A percentile compares a stretch with the other conserved stretches of the same genome.
These are phyloP conservation scores for Adenanthera pavonina DNA, from an alignment of 306 rosid species.

Conservation along the genomic window DNA sequence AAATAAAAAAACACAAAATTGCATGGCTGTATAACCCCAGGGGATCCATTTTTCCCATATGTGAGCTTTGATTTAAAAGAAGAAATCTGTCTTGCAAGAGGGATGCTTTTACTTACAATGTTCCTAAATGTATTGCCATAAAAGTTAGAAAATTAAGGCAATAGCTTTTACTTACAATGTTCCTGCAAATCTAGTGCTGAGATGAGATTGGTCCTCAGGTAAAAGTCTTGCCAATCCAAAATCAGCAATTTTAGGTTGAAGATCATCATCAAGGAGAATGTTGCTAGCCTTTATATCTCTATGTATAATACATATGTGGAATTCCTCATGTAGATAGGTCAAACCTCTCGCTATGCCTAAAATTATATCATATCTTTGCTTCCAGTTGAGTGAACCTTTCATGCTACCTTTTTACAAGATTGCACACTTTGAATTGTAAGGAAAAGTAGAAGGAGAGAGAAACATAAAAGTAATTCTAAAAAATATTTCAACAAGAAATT, in stretches of 20 bases:
- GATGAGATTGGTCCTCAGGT: background rate
- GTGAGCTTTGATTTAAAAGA: no score
- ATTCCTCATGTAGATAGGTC: slow-evolving; percentile 3
- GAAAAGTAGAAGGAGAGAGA: background rate
- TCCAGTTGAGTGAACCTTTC: background rate
- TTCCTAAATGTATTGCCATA: background rate
- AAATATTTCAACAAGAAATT: background rate
- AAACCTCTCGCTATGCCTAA: background rate
- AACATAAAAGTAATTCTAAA: background rate
- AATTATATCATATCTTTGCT: slow-evolving; percentile 6
- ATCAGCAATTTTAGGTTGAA: slow-evolving; percentile 1
- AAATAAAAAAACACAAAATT: no score
- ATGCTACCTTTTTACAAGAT: background rate
- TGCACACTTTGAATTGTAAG: background rate
- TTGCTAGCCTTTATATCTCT: slow-evolving; percentile 3
- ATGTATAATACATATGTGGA: background rate
- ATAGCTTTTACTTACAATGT: background rate
- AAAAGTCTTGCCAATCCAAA: slow-evolving; percentile 1
- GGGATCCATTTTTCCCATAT: no score
- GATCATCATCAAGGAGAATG: background rate
- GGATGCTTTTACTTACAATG: no score
- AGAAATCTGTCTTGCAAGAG: no score
- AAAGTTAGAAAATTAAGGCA: background rate
- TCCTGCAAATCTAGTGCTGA: slow-evolving; percentile 4
- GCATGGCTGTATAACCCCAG: no score